phyloP scores from a whole-genome alignment of 2,329 filamentous ascomycete genomes.

The Epichloe scottii region DNA sequence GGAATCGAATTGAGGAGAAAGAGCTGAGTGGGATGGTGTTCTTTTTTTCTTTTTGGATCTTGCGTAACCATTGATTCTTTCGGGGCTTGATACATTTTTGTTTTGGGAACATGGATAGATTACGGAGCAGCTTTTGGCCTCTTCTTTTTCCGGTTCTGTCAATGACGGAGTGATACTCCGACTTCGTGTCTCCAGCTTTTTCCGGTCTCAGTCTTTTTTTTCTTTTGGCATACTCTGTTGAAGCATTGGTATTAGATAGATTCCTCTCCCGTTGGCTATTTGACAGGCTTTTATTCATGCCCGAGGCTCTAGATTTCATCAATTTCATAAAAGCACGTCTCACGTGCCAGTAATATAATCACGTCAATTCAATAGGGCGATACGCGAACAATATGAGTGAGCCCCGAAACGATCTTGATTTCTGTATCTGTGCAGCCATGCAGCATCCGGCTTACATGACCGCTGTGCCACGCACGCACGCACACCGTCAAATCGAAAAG shows the following conservation, averaged over 20 bases:
- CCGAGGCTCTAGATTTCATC: background rate
- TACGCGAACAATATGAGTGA: no score
- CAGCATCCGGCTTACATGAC: no score
- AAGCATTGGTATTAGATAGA: slow-evolving; percentile 2
- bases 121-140: background rate
- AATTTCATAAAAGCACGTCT: background rate
- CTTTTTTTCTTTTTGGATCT: background rate
- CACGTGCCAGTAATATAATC: no score
- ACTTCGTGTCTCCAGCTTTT: background rate
- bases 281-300: background rate
- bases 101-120: background rate
- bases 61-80: background rate
- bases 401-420: no score
- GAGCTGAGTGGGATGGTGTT: background rate
- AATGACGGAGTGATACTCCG: background rate
- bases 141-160: background rate
- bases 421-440: no score
- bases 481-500: no score
- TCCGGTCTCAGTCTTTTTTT: background rate
- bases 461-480: no score
- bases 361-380: no score
- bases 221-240: background rate
- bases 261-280: background rate
- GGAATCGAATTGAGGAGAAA: background rate
- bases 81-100: background rate